phyloP scores from a whole-genome alignment of 2,329 filamentous ascomycete genomes.

The Byssoonygena ceratinophila region DNA sequence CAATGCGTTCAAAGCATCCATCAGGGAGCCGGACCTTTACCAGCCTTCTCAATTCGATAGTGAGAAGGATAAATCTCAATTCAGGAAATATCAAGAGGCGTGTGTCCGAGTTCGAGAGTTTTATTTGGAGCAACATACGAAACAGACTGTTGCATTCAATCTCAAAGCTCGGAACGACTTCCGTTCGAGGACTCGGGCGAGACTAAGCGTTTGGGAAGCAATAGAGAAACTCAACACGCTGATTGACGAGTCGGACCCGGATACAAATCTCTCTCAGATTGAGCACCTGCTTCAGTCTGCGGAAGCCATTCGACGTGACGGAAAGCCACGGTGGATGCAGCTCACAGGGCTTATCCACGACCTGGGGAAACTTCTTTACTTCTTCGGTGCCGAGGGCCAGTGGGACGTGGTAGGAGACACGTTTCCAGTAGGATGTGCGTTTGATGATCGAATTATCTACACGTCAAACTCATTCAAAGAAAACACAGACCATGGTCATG shows the following conservation, averaged over 20 bases:
- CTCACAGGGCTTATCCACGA: slow-evolving; percentile 41
- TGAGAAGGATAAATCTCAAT: slow-evolving; percentile 66
- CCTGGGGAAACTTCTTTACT: slow-evolving; percentile 38
- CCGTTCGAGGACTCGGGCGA: slow-evolving; percentile 54
- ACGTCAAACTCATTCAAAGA: slow-evolving; percentile 52
- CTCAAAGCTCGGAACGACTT: slow-evolving; percentile 65
- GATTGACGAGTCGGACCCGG: slow-evolving; percentile 83
- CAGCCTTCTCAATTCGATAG: slow-evolving; percentile 57
- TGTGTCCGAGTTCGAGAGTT: slow-evolving; percentile 79
- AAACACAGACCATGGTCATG: slow-evolving; percentile 66
- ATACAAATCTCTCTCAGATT: slow-evolving; percentile 78
- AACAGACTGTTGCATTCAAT: slow-evolving; percentile 57
- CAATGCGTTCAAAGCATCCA: slow-evolving; percentile 48
- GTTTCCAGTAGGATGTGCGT: slow-evolving; percentile 33
- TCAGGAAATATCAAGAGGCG: slow-evolving; percentile 73
- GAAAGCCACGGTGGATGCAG: slow-evolving; percentile 41
- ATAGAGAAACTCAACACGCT: slow-evolving; percentile 88
- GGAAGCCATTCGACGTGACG: slow-evolving; percentile 75
- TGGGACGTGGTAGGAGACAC: slow-evolving; percentile 60
- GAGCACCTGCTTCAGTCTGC: slow-evolving; percentile 81
- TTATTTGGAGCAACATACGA: slow-evolving; percentile 61
- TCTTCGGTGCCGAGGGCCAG: slow-evolving; percentile 70
- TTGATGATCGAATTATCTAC: neutral
- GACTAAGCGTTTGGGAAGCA: slow-evolving; percentile 82
- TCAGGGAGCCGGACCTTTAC: slow-evolving; percentile 39